Conservation (phyloP, 179 eudicot species). For the Dionaea muscipula region DNA sequence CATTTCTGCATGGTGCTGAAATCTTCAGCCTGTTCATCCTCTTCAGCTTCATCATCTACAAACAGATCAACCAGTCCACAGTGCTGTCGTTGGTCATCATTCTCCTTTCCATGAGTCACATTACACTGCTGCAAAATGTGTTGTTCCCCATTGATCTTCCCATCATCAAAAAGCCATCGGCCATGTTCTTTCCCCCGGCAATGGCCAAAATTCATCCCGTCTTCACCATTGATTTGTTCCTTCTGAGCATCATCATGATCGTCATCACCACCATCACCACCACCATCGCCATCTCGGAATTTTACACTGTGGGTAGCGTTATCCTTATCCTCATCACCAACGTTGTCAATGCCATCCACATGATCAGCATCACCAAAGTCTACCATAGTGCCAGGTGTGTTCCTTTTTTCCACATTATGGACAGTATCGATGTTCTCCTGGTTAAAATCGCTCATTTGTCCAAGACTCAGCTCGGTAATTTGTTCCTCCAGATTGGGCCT, state of each 20-base stretch:
- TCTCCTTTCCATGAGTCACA: constrained; percentile 16
- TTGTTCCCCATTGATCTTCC: constrained; percentile 20
- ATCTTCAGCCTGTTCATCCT: constrained; percentile 32
- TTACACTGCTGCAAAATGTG: constrained; percentile 48
- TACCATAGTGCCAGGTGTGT: background rate
- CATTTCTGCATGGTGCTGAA: constrained; percentile 26
- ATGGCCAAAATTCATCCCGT: constrained; percentile 39
- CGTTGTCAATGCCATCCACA: constrained; percentile 1
- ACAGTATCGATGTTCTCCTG: constrained; percentile 3
- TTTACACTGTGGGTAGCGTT: background rate
- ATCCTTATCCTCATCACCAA: constrained; percentile 7
- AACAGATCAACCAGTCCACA: constrained; percentile 22
- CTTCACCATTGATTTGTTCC: constrained; percentile 27
- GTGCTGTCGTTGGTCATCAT: constrained; percentile 24
- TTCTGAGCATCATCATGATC: constrained; percentile 11
- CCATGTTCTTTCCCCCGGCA: constrained; percentile 32
- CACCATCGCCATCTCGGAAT: background rate
- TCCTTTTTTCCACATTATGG: background rate
- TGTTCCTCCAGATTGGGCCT: constrained; percentile 14
- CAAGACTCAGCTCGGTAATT: constrained; percentile 28
- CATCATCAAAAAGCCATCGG: constrained; percentile 42
- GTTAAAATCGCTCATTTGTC: constrained; percentile 12
- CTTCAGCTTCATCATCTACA: constrained; percentile 30
- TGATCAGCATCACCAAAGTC: background rate
- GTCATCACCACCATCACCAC: constrained; percentile 6